phyloP scores from a whole-genome alignment of 202 grass and related monocot genomes.

The Setaria italica region DNA sequence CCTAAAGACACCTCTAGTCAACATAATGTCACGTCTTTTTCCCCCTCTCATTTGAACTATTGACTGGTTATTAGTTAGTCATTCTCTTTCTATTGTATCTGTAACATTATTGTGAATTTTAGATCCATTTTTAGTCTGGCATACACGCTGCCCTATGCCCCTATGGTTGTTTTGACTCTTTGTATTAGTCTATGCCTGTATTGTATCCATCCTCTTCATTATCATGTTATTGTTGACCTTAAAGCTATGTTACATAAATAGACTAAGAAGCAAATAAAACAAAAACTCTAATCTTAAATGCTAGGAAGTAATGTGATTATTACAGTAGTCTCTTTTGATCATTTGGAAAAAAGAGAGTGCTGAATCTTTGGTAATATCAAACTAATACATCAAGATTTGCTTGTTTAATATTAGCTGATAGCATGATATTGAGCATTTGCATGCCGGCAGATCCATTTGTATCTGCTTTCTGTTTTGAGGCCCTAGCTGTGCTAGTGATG shows the following conservation, averaged over 20 bases:
- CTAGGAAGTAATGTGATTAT: background rate
- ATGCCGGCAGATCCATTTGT: background rate
- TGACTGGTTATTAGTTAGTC: background rate
- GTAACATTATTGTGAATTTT: background rate
- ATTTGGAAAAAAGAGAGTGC: background rate
- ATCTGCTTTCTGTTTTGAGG: background rate
- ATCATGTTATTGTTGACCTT: background rate
- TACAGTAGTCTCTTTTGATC: background rate
- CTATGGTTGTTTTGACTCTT: background rate
- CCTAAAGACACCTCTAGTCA: background rate
- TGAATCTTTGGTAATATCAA: background rate
- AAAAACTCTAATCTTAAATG: background rate
- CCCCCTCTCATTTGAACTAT: background rate
- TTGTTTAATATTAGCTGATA: background rate
- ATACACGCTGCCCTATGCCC: background rate
- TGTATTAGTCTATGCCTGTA: background rate
- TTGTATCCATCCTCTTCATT: background rate
- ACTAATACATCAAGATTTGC: background rate
- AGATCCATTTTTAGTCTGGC: background rate
- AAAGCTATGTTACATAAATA: background rate
- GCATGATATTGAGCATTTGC: background rate
- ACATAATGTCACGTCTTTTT: background rate
- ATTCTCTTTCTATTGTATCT: background rate
- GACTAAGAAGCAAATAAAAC: background rate
- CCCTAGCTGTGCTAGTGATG: background rate